These are phyloP conservation scores for Xerocomus amazonicus DNA, from an alignment of 1,284 basidiomycete genomes.

Conservation along the genomic window DNA sequence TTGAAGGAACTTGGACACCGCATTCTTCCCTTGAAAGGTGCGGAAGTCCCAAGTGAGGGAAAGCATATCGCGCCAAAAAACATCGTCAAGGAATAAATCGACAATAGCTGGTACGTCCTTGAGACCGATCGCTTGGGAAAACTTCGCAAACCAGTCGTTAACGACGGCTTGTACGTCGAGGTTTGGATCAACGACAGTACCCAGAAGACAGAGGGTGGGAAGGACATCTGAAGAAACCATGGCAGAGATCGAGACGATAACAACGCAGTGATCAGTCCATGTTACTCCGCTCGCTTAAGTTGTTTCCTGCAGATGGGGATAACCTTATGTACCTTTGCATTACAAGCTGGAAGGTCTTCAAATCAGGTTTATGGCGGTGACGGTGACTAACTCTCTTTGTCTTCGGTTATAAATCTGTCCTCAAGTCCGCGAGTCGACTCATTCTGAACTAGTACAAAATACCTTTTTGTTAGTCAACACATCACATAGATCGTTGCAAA, in stretches of 20 bases:
- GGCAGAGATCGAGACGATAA: not conserved
- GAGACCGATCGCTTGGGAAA: constrained; percentile 20
- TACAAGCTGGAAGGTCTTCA: too few species aligned
- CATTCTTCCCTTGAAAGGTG: constrained; percentile 45
- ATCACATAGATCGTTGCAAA: constrained; percentile 18
- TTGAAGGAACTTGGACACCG: constrained; percentile 42
- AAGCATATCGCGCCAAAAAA: constrained; percentile 59
- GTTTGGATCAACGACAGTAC: constrained; percentile 17
- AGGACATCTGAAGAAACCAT: constrained; percentile 13
- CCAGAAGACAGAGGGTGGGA: constrained; percentile 25
- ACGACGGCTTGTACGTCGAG: constrained; percentile 17
- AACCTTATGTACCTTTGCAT: too few species aligned
- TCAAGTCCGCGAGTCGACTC: too few species aligned
- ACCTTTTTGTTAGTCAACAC: not conserved
- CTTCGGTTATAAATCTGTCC: too few species aligned
- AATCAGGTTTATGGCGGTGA: too few species aligned
- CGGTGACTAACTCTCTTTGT: too few species aligned
- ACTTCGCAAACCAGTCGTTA: constrained; percentile 23
- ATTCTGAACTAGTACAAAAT: too few species aligned
- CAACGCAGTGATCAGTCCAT: not conserved
- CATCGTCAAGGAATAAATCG: constrained; percentile 39
- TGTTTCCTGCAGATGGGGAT: too few species aligned
- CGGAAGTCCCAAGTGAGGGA: constrained; percentile 47
- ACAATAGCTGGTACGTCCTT: constrained; percentile 22
- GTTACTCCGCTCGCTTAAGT: not conserved